These are phyloP conservation scores for Sporothrix pseudoabietina DNA, from an alignment of 2,329 filamentous ascomycete genomes.

Conservation along the genomic window DNA sequence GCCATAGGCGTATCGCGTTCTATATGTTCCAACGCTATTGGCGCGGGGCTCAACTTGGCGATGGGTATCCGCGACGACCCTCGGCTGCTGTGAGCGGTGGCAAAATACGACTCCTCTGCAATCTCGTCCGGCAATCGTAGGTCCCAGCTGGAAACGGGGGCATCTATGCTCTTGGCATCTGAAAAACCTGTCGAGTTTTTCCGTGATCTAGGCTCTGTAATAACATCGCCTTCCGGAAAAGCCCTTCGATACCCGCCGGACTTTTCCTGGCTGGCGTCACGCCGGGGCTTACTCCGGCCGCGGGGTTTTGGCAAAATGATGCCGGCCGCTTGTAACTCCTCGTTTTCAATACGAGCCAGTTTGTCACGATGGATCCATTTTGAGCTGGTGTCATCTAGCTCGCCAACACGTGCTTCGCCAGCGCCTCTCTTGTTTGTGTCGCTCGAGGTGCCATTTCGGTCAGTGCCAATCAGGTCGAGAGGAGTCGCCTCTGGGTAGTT, in stretches of 20 bases:
- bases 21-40: conserved; percentile 69
- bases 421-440: conserved; percentile 36
- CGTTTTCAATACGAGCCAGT: conserved; percentile 76
- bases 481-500: conserved; percentile 51
- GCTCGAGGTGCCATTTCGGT: background rate
- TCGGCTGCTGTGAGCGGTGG: conserved; percentile 56
- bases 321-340: conserved; percentile 77
- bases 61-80: conserved; percentile 83
- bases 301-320: conserved; percentile 62
- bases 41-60: conserved; percentile 74
- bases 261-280: conserved; percentile 38
- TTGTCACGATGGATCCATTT: conserved; percentile 89
- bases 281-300: conserved; percentile 47
- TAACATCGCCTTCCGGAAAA: conserved; percentile 41
- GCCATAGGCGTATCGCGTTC: conserved; percentile 72
- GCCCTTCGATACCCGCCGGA: conserved; percentile 41
- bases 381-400: conserved; percentile 58
- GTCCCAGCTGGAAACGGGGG: conserved; percentile 64
- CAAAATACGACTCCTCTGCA: conserved; percentile 61
- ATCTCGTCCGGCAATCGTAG: conserved; percentile 77
- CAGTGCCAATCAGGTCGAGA: conserved; percentile 46
- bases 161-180: conserved; percentile 46
- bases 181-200: conserved; percentile 50
- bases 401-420: conserved; percentile 40
- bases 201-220: conserved; percentile 43